phyloP scores from a whole-genome alignment of 2,329 filamentous ascomycete genomes.

The Colletotrichum acutatum region DNA sequence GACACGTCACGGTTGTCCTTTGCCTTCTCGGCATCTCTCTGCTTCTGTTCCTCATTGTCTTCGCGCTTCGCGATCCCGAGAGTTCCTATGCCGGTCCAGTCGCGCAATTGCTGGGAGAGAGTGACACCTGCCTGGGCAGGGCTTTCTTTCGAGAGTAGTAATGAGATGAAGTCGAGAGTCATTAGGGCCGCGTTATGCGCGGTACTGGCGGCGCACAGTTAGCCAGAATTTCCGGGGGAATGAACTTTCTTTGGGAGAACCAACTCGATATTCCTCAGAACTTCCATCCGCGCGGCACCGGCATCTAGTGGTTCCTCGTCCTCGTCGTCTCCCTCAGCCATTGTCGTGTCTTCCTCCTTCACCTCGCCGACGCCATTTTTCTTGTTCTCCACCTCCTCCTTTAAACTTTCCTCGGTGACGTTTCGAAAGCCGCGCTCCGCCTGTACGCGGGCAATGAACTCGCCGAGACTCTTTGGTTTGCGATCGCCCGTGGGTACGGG shows the following conservation, averaged over 20 bases:
- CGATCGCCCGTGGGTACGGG: constrained; percentile 70
- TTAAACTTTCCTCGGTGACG: constrained; percentile 79
- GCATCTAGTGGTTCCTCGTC: constrained; percentile 54
- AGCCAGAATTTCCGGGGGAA: constrained; percentile 16
- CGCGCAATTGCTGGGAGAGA: constrained; percentile 76
- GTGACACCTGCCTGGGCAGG: constrained; percentile 76
- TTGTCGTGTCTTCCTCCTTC: constrained; percentile 55
- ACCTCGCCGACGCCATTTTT: constrained; percentile 59
- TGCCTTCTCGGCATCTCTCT: constrained; percentile 38
- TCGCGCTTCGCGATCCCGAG: constrained; percentile 75
- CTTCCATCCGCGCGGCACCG: constrained; percentile 64
- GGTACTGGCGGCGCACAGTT: constrained; percentile 47
- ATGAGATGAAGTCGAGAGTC: constrained; percentile 84
- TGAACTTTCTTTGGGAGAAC: constrained; percentile 35
- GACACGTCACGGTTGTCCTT: constrained; percentile 68
- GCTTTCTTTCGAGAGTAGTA: constrained; percentile 84
- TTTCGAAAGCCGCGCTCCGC: constrained; percentile 82
- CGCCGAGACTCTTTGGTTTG: constrained; percentile 71
- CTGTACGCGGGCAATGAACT: constrained; percentile 84
- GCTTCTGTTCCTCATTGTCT: constrained; percentile 58
- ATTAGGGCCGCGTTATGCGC: constrained; percentile 72
- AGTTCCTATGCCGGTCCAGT: constrained; percentile 78
- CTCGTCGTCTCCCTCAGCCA: constrained; percentile 49
- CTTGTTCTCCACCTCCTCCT: constrained; percentile 71
- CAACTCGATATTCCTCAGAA: constrained; percentile 69